Conservation (phyloP, 805 yeast species). For the Starmerella vaccinii region DNA sequence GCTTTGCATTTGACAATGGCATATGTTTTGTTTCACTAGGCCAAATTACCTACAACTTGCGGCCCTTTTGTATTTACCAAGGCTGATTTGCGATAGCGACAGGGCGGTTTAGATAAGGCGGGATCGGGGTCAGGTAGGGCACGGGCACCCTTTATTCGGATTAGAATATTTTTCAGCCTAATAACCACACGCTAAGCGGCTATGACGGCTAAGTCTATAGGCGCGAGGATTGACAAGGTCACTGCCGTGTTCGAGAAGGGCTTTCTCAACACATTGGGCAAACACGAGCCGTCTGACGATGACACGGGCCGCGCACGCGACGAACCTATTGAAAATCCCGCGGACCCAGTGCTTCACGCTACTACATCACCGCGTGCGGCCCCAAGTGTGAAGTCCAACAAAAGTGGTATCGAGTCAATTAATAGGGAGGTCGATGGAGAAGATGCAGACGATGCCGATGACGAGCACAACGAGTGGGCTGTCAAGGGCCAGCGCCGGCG, state of each 20-base stretch:
- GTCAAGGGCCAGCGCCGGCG: constrained; percentile 15
- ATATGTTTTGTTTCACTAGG: too few relatives aligned
- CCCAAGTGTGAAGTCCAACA: background rate
- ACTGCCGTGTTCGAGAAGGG: constrained; percentile 16
- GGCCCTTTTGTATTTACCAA: too few relatives aligned
- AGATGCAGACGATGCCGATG: constrained; percentile 1
- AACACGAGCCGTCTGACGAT: constrained; percentile 1
- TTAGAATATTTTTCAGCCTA: background rate
- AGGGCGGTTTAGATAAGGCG: background rate
- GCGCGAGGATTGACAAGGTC: constrained; percentile 9
- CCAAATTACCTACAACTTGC: too few relatives aligned
- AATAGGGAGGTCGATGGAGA: constrained; percentile 4
- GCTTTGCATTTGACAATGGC: too few relatives aligned
- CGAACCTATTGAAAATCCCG: background rate
- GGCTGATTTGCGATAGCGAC: background rate
- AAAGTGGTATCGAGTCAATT: background rate
- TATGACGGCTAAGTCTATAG: background rate
- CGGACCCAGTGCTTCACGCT: background rate
- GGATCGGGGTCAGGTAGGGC: background rate
- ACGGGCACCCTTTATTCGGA: background rate
- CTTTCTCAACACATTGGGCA: constrained; percentile 18
- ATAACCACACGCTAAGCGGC: background rate
- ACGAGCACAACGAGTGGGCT: constrained; percentile 13
- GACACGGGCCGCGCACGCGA: background rate
- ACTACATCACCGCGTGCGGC: background rate